Percentiles rank a stretch among this genome's conserved stretches.
These are phyloP conservation scores for Aureobasidium leucospermi DNA, from an alignment of 2,329 filamentous ascomycete species.

Conservation along the genomic window DNA sequence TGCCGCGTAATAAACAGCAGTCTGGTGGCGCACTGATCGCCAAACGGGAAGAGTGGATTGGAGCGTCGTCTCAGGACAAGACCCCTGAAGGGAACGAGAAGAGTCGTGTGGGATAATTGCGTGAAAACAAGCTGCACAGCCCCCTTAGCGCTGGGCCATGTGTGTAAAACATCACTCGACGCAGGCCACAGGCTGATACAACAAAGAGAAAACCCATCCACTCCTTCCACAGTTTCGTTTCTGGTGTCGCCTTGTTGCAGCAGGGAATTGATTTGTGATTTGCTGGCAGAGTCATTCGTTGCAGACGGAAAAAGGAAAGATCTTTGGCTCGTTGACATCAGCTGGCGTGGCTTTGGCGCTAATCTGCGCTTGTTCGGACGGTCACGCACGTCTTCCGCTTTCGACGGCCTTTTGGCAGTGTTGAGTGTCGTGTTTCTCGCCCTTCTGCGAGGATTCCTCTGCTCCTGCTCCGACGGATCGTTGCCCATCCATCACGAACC, in stretches of 20 bases:
- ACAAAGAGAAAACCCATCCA: neutral
- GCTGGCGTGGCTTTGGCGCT: constrained; percentile 14
- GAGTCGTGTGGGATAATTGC: neutral
- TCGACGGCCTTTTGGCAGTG: neutral
- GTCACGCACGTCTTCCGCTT: constrained; percentile 6
- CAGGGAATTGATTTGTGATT: neutral
- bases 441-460: neutral
- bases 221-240: neutral
- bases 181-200: neutral
- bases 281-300: neutral
- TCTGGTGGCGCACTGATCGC: constrained; percentile 12
- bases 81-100: neutral
- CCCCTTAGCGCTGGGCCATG: neutral
- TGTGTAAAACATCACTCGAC: neutral
- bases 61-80: constrained; percentile 4
- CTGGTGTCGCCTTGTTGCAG: neutral
- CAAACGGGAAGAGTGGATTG: constrained; percentile 14
- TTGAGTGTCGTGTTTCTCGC: constrained; percentile 7
- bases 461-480: neutral
- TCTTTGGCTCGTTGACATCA: constrained; percentile 12
- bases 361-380: constrained; percentile 9
- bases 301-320: neutral
- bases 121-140: constrained; percentile 11
- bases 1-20: constrained; percentile 11
- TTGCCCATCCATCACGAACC: constrained; percentile 6